Evolutionary conservation across 169 alveolate species (phyloP), one percentile per base, ranked within the genome.

Genomic region (Pseudocohnilembus persalinus): DNA sequence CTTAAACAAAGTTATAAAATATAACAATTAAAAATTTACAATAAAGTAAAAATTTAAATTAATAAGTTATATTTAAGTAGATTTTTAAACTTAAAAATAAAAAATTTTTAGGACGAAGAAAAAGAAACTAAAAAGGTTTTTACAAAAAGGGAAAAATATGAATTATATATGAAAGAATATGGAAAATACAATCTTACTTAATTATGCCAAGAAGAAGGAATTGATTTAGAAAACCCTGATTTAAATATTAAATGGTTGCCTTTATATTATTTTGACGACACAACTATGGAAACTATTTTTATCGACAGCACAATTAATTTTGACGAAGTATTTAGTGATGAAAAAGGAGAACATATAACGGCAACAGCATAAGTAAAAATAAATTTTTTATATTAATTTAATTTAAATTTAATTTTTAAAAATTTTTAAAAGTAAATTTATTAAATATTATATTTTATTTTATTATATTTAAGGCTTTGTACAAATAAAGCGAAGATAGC

Each of bases 291-390:
- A 33, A 74, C 79, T 31, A 49, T 85, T 74, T 85, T 85, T 80
- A 63, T 85, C 16, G 90, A 85, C 49, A 83, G 73, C 29, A 29
- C 74, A 29, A 80, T 85, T 24, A 76, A 84, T 73, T 74, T 85
- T n/a, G 81, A 76, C 72, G 82, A 80, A 28, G 87, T 79, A 1
- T 74, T 85, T 28, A 79, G 78, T 35, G 90, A 85, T 74, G 90
- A 85, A 29, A 85, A 80, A 11, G 72, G 77, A 27, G 65, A 77
- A 49, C 28, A 24, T 1, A 79, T 75, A n/a, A 63, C 49, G 74
- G 90, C 83, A 30, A 78, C 83, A 31, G 90, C 81, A 26, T 79
- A 76, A 29, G 84, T 75, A 31, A 65, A 73, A 0, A 27, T 85
- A 25, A 25, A 76, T 25, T 0, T 0, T 24, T 33, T 30, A 1